Conservation (phyloP, 345 rosid species). For the Populus davidiana region DNA sequence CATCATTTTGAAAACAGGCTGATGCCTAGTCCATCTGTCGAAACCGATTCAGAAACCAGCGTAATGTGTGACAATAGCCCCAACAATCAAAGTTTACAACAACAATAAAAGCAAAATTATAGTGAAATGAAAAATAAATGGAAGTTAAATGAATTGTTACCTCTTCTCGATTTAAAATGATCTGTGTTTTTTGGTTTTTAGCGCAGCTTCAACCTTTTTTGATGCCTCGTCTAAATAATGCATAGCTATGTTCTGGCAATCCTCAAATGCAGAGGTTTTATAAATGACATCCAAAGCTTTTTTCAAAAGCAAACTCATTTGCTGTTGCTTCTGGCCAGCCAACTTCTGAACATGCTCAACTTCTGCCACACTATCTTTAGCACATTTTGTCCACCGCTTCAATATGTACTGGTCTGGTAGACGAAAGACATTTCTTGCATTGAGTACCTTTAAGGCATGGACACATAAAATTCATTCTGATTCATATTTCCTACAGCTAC, state of each 20-base stretch:
- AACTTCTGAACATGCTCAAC: conserved; percentile 1
- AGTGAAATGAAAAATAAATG: not conserved
- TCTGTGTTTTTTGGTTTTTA: not conserved
- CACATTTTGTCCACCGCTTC: conserved; percentile 27
- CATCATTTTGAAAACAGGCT: too few species aligned
- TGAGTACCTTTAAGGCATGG: conserved; percentile 23
- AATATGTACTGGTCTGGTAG: conserved; percentile 24
- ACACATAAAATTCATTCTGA: conserved; percentile 22
- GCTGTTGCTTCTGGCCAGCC: not conserved
- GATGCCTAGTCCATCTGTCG: not conserved
- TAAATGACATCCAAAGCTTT: conserved; percentile 7
- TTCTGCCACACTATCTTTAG: conserved; percentile 11
- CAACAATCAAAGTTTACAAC: not conserved
- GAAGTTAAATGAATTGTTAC: not conserved
- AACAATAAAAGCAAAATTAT: not conserved
- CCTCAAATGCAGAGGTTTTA: conserved; percentile 8
- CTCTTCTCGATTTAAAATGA: not conserved
- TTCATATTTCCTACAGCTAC: conserved; percentile 27
- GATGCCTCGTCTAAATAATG: conserved; percentile 6
- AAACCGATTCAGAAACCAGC: not conserved
- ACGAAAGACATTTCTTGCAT: conserved; percentile 8
- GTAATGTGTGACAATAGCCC: not conserved
- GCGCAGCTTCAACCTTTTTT: conserved; percentile 8
- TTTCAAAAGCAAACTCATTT: conserved; percentile 3
- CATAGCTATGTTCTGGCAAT: conserved; percentile 10